phyloP scores from a whole-genome alignment of 1,139 yeast species.

The Candida dubliniensis region DNA sequence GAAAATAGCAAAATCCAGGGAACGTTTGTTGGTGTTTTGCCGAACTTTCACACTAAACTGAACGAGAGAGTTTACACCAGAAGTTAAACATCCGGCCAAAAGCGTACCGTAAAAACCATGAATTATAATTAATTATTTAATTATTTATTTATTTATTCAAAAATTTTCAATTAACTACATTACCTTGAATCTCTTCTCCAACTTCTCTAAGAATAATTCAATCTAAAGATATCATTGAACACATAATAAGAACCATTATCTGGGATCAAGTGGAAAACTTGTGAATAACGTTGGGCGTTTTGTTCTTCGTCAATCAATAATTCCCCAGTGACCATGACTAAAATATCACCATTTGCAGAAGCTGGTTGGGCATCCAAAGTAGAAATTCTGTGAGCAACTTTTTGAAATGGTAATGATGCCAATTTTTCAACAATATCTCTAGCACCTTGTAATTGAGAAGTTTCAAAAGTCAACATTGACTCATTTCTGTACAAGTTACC shows the following conservation, averaged over 20 bases:
- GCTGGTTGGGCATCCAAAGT: constrained; percentile 99
- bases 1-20: no score
- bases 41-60: no score
- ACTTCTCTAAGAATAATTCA: constrained; percentile 59
- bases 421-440: constrained; percentile 89
- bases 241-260: constrained; percentile 90
- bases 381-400: constrained; percentile 88
- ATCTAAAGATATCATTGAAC: constrained; percentile 94
- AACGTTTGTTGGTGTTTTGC: no score
- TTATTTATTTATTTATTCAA: not conserved
- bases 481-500: constrained; percentile 94
- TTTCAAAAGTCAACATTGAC: constrained; percentile 97
- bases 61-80: no score
- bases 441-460: constrained; percentile 92
- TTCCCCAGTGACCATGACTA: constrained; percentile 98
- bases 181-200: not conserved
- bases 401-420: constrained; percentile 81
- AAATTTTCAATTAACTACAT: not conserved
- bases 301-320: constrained; percentile 89
- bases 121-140: no score
- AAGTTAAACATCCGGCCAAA: no score
- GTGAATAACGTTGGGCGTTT: constrained; percentile 94
- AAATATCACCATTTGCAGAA: constrained; percentile 87
- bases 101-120: no score
- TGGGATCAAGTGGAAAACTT: constrained; percentile 94